phyloP scores from a whole-genome alignment of 2,329 filamentous ascomycete genomes.

The Alternaria atra region DNA sequence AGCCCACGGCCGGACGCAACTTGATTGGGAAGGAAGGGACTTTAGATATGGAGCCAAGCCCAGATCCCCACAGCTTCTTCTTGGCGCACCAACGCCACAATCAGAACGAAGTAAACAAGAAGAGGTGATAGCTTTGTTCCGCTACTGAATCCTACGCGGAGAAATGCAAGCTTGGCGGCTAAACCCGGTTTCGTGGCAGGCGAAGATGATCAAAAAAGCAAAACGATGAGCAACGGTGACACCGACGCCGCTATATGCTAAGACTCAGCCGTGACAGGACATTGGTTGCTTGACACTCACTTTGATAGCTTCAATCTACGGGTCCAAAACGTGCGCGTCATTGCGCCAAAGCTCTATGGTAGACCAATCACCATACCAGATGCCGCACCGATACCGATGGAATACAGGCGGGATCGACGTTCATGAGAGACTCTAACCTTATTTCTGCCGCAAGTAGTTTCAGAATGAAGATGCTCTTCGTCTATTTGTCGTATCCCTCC shows the following conservation, averaged over 20 bases:
- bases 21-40: conserved; percentile 40
- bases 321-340: background rate
- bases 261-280: background rate
- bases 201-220: background rate
- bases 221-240: background rate
- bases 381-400: background rate
- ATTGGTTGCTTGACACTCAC: background rate
- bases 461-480: background rate
- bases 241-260: background rate
- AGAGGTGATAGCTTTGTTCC: background rate
- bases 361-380: background rate
- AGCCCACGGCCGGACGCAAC: conserved; percentile 19
- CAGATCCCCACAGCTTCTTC: conserved; percentile 24
- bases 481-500: conserved; percentile 20
- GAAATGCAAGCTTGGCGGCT: background rate
- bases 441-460: background rate
- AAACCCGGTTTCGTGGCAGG: background rate
- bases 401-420: conserved; percentile 2
- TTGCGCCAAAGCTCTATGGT: background rate
- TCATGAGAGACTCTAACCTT: background rate
- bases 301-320: background rate
- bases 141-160: conserved; percentile 6
- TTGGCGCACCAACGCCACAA: conserved; percentile 29
- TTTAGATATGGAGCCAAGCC: conserved; percentile 24
- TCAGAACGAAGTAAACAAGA: conserved; percentile 11